Base-by-base conservation (phyloP, 331 rosid species). In the Erythrophleum ivorense region DNA sequence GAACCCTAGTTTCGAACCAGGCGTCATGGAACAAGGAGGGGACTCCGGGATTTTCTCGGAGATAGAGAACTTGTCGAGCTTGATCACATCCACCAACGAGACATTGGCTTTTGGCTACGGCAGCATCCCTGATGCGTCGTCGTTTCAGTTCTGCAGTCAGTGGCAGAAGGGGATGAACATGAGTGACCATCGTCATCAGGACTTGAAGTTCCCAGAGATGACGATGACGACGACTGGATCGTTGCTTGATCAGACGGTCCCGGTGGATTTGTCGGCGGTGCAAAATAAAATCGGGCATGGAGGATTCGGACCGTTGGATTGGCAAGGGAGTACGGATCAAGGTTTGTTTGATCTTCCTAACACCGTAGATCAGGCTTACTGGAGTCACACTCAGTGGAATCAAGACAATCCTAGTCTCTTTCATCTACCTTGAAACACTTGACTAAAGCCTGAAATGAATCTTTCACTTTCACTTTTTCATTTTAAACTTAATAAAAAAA, bases 311-410 rank as follows among this genome's bases (percentile, higher is more conserved):
- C 50, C 97, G 84, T 80, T 90, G 80, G 99, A 93, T 85, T 95
- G 99, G 99, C 89, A 89, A 14, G 57, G 83, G 8, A 75, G 78
- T 46, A 88, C 82, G 0, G 97, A 95, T 89, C 97, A 89, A 81
- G 86, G 87, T 68, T 60, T 96, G 82, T 96, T 92, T 78, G 98
- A 92, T 93, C 94, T 96, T 34, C 85, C 94, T 9, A 88, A 87
- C 87, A 77, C 89, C 82, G 90, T 88, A 46, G 99, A 95, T 88
- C 98, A 95, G 46, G 78, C 90, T 57, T 90, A 91, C 87, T 95
- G 97, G 99, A 85, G 62, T 79, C 94, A 88, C 11, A 66, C 88
- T 86, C 94, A 92, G n/a, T 95, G 99, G 99, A 69, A 95, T 81
- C 94, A 85, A 57, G 97, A 91, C 82, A 90, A 74, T 71, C 72